These are phyloP conservation scores for Phlebopus sp. DNA, from an alignment of 1,284 basidiomycete genomes.

Conservation along the genomic window DNA sequence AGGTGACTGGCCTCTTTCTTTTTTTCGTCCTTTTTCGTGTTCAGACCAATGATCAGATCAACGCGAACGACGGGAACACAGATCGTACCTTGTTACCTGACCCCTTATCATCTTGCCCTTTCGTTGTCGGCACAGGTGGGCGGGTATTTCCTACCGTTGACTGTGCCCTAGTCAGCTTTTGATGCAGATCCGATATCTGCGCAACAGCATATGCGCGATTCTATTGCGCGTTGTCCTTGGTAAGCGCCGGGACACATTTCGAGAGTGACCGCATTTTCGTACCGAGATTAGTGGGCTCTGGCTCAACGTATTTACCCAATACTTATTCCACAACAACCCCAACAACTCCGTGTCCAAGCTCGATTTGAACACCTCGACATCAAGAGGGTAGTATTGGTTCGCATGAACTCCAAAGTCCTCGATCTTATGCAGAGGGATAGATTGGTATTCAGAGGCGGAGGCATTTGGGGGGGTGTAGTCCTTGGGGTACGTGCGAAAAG, in stretches of 20 bases:
- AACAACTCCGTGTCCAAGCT: constrained; percentile 84
- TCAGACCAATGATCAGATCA: background rate
- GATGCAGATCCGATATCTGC: constrained; percentile 84
- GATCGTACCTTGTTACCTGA: constrained; percentile 23
- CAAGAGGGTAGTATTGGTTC: constrained; percentile 92
- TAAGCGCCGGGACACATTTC: background rate
- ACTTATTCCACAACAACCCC: constrained; percentile 96
- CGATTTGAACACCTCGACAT: constrained; percentile 94
- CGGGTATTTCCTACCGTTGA: constrained; percentile 53
- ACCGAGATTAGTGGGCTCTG: constrained; percentile 90
- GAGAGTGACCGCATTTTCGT: constrained; percentile 30
- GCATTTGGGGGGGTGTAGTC: constrained; percentile 79
- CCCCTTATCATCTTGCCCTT: constrained; percentile 45
- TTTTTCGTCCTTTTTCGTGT: constrained; percentile 56
- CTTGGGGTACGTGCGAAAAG: constrained; percentile 95
- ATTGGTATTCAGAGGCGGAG: constrained; percentile 83
- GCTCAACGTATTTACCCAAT: constrained; percentile 96
- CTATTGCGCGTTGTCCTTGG: constrained; percentile 40
- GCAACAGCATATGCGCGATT: constrained; percentile 90
- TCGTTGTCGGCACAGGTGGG: constrained; percentile 48
- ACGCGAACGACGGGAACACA: background rate
- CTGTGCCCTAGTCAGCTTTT: constrained; percentile 77
- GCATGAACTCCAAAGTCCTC: constrained; percentile 99
- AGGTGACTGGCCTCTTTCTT: constrained; percentile 78
- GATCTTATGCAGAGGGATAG: constrained; percentile 91